Base-by-base conservation (phyloP, 805 yeast genomes). In the Saturnispora dispora region DNA sequence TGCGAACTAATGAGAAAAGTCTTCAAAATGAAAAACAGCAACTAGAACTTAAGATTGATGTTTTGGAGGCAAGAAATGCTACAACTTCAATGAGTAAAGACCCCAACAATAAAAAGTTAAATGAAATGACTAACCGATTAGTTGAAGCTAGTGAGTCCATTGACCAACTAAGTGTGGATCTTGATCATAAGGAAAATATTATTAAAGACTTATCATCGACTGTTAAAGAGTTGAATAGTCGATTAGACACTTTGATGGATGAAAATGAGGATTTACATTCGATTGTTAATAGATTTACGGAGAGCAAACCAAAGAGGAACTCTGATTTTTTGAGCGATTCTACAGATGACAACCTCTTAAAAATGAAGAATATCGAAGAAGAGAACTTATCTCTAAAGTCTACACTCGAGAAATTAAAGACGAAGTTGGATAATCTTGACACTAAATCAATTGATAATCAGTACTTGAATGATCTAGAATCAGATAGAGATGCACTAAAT, bases 381-480 rank as follows among this genome's bases (percentile, higher is more conserved):
- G 42, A 48, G 18, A 48, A 42, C n/a, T 25, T 11, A 5, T 10
- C 47, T 5, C 47, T 69, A 40, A 56, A 56, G 45, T 58, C 61
- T 47, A 49, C 43, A 23, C 18, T 50, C 20, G 20, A 35, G 15
- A 35, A 51, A 4, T 33, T 53, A 13, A 45, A 54, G 8, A n/a
- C 45, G 23, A 32, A 53, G 55, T 17, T 47, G 41, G 25, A 47
- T 9, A 42, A 40, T 13, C 5, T 13, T 4, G 52, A 35, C n/a
- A 30, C 8, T 17, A 33, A 28, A 5, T 28, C 41, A 10, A 43
- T 40, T 46, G 56, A 52, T 28, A 47, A 11, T 23, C 36, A 33
- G 15, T 32, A 45, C 17, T 5, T 45, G n/a, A 30, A 28, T 1
- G 39, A 45, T 45, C 30, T 45, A 39, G 5, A 55, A 61, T 32